Evolutionary conservation across 805 yeast species (phyloP), one percentile per base, ranked within the genome.

Genomic region (Pichia paraexigua): DNA sequence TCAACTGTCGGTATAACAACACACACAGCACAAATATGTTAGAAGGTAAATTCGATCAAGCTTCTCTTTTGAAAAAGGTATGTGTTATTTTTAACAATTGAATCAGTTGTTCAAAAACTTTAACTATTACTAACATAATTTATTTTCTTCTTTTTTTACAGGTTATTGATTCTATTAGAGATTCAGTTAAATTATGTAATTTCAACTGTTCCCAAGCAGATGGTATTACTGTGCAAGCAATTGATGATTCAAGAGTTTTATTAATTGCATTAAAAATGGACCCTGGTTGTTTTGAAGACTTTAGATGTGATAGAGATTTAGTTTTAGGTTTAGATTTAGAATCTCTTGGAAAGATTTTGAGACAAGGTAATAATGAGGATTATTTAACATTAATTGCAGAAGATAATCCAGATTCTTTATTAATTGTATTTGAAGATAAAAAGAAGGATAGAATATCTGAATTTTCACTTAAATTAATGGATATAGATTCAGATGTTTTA

Each of bases 11-110:
- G 18, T n/a, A 24, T 18, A 32, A 45, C 32, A 27, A 15, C 45
- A 44, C 35, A 43, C 22, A 25, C 11, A 45, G 17, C n/a, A 45
- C 27, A 45, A 46, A 24, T 46, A 94, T 94, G 98, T 82, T 94
- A 74, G 99, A 94, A 81, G 98, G 96, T 60, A 91, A 90, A 75
- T 87, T 94, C 61, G 92, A 86, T 62, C 91, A 90, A 75, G 96
- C 98, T 50, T 78, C 91, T 52, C 79, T 90, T 58, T 80, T 94
- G 67, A 94, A 94, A 72, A 90, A 87, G 70, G 79, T 77, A 62
- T 28, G 75, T 68, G 8, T 9, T 17, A 15, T 20, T 12, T 2
- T 2, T 25, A 17, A 25, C 17, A 5, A 9, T n/a, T 22, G 28
- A 35, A 35, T 8, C 17, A 28, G n/a, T 17, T 17, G 2, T 24